Evolutionary conservation across 345 rosid species (phyloP).

Genomic region (Diplotaxis tenuifolia): DNA sequence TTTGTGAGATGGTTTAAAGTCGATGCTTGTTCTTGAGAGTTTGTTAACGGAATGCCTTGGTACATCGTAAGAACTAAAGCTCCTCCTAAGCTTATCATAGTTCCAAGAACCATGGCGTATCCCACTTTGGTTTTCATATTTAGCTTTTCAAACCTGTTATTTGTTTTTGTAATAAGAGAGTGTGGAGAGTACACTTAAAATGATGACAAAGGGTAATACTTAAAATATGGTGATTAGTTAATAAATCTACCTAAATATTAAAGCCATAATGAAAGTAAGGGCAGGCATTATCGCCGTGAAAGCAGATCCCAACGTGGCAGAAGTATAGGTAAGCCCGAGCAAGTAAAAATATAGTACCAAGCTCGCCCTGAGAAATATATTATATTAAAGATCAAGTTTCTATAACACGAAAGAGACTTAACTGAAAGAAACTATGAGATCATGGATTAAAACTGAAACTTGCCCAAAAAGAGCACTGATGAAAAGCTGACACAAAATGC

Average conservation of each 20-base stretch:
- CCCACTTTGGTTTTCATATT: slow-evolving; percentile 43
- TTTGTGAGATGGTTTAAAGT: slow-evolving; percentile 16
- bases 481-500: slow-evolving; percentile 53
- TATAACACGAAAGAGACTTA: background rate
- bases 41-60: slow-evolving; percentile 45
- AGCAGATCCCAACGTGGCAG: slow-evolving; percentile 62
- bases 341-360: slow-evolving; percentile 62
- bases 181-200: background rate
- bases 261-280: slow-evolving; percentile 61
- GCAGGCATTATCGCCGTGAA: slow-evolving; percentile 60
- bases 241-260: slow-evolving; percentile 52
- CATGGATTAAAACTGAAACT: background rate
- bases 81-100: slow-evolving; percentile 50
- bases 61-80: slow-evolving; percentile 52
- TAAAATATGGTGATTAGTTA: background rate
- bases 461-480: slow-evolving; percentile 70
- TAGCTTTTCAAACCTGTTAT: slow-evolving; percentile 49
- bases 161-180: slow-evolving; percentile 27
- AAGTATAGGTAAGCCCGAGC: slow-evolving; percentile 62
- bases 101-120: slow-evolving; percentile 46
- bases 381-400: background rate
- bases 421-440: background rate
- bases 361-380: slow-evolving; percentile 46
- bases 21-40: background rate
- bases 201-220: background rate